Evolutionary conservation across 2,329 filamentous ascomycete species (phyloP), one percentile per base, ranked within the genome.

Genomic region (Hypoxylon sp.): DNA sequence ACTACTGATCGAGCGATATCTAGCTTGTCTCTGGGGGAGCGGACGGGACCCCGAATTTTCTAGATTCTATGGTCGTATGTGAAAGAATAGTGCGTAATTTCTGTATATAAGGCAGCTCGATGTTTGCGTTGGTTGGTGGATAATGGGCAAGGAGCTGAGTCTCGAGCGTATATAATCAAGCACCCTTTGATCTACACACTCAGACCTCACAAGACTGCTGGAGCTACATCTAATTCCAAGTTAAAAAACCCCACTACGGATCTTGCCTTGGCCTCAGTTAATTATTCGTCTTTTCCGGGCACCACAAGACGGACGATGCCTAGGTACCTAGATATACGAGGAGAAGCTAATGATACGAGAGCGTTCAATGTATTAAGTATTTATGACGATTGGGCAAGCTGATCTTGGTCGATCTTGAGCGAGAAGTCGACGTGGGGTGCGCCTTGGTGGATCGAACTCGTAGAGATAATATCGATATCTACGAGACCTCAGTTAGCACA

Each of bases 401-500:
- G 50, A n/a, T 43, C 62, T 30, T 76, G 75, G 50, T 82, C 71
- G 58, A 99, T 92, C 78, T 99, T 99, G 62, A 99, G 79, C 4
- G 92, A 97, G 70, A 97, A 97, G 71, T 99, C 94, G 34, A 99
- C 86, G 69, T 97, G 91, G 20, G 89, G 84, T 2, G 95, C 91
- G 2, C 94, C 93, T 75, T 99, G 94, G 67, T 99, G 94, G 67
- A 99, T 97, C 42, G 90, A 93, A 69, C 92, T 97, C 7, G 93
- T 97, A 31, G 92, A 97, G 63, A 97, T 86, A 61, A 99, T 92
- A 72, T 99, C 94, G 62, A 99, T 86, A 73, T 97, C 91, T 80
- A 73, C 1, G 7, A 34, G 17, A 30, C 37, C 37, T 15, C 6
- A 5, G 62, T 67, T 42, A 68, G 56, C 34, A 40, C 34, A 36